phyloP scores from a whole-genome alignment of 2,329 filamentous ascomycete species.

The Alternaria sp. region DNA sequence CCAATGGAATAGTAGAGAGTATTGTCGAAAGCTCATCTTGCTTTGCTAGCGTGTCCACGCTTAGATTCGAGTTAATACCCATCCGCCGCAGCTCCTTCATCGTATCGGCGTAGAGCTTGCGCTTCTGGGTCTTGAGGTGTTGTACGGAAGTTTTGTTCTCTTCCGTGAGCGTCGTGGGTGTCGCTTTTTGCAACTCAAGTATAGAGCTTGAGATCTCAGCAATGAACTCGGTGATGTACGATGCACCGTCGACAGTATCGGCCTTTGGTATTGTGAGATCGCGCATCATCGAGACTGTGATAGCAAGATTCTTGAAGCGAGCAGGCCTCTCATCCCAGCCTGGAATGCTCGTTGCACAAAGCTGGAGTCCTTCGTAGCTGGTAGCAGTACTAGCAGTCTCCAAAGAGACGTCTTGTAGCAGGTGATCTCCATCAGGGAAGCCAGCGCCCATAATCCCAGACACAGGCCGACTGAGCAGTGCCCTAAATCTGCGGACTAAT shows the following conservation, averaged over 20 bases:
- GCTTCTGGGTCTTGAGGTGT: conserved; percentile 88
- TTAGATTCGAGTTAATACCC: conserved; percentile 86
- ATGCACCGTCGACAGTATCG: conserved; percentile 62
- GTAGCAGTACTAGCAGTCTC: conserved; percentile 18
- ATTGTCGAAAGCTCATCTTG: conserved; percentile 76
- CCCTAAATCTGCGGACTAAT: conserved; percentile 87
- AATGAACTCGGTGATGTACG: conserved; percentile 72
- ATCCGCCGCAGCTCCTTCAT: conserved; percentile 83
- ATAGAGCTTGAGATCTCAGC: conserved; percentile 71
- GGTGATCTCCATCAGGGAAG: conserved; percentile 35
- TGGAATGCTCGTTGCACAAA: conserved; percentile 32
- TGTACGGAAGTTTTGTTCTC: conserved; percentile 86
- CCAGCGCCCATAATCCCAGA: conserved; percentile 59
- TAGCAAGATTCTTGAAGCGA: conserved; percentile 73
- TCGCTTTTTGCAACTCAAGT: conserved; percentile 79
- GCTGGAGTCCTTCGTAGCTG: conserved; percentile 19
- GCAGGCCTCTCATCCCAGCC: conserved; percentile 57
- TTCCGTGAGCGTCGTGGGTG: conserved; percentile 79
- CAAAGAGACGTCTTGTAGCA: conserved; percentile 17
- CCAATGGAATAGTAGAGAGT: conserved; percentile 61
- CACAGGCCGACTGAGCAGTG: conserved; percentile 77
- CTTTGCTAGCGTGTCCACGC: conserved; percentile 72
- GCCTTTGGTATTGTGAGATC: conserved; percentile 63
- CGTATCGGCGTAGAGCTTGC: conserved; percentile 87
- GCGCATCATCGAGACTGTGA: conserved; percentile 77